Evolutionary conservation across 2,329 filamentous ascomycete genomes (phyloP).

Genomic region (Magnaporthales sp.): DNA sequence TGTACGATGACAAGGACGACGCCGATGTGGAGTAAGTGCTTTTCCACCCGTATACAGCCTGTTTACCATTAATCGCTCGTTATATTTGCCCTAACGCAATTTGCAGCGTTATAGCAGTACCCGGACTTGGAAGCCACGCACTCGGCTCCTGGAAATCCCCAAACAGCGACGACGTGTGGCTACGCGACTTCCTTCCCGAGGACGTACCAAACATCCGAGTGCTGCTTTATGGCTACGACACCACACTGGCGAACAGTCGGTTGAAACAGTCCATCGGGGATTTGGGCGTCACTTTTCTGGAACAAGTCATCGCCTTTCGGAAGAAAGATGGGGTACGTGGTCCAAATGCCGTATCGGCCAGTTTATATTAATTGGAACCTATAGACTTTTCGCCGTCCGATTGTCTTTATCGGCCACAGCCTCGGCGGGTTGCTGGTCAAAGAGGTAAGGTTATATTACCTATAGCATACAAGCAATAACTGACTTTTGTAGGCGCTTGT

Average conservation of each 20-base stretch:
- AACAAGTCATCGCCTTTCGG: neutral
- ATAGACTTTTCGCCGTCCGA: constrained; percentile 10
- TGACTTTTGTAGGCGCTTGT: neutral
- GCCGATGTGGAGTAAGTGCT: constrained; percentile 14
- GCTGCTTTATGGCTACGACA: constrained; percentile 22
- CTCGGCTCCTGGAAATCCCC: constrained; percentile 20
- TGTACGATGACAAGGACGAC: constrained; percentile 11
- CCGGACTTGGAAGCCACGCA: constrained; percentile 19
- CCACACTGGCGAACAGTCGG: constrained; percentile 12
- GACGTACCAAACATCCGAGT: constrained; percentile 15
- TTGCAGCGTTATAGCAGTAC: constrained; percentile 19
- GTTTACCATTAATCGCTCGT: no score
- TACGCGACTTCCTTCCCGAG: constrained; percentile 18
- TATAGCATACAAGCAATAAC: neutral
- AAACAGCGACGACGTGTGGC: constrained; percentile 17
- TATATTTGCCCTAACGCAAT: constrained; percentile 5
- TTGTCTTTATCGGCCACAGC: constrained; percentile 18
- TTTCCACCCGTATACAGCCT: neutral
- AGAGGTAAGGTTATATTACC: constrained; percentile 11
- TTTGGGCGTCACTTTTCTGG: neutral
- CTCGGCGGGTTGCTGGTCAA: constrained; percentile 19
- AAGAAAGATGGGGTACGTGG: neutral
- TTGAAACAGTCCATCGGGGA: constrained; percentile 11
- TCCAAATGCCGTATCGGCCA: neutral
- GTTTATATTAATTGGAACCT: constrained; percentile 11